Conservation (phyloP, 192 early-diverging fungal genomes). For the Coemansia sp. region DNA sequence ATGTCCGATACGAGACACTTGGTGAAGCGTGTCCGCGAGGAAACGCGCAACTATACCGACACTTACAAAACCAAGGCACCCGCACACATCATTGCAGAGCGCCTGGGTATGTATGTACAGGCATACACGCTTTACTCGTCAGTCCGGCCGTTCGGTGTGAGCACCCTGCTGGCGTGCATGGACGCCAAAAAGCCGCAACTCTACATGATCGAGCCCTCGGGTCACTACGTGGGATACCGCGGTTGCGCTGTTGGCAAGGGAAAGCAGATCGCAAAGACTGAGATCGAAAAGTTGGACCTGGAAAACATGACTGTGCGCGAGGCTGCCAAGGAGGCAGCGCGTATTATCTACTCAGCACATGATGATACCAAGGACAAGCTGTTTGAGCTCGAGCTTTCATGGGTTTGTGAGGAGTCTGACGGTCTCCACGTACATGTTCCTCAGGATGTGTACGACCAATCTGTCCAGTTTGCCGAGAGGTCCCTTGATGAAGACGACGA, state of each 20-base stretch:
- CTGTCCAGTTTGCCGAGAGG: slow-evolving; percentile 55
- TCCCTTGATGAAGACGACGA: slow-evolving; percentile 43
- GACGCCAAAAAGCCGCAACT: slow-evolving; percentile 82
- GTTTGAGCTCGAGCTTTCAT: slow-evolving; percentile 97
- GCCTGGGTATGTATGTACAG: slow-evolving; percentile 88
- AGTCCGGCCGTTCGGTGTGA: slow-evolving; percentile 91
- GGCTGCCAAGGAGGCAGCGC: slow-evolving; percentile 90
- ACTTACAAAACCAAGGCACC: slow-evolving; percentile 81
- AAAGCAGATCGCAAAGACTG: slow-evolving; percentile 96
- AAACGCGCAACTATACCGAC: slow-evolving; percentile 85
- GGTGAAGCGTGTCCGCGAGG: slow-evolving; percentile 86
- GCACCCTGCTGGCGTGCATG: slow-evolving; percentile 78
- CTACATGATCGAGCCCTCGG: slow-evolving; percentile 96
- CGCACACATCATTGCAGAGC: slow-evolving; percentile 90
- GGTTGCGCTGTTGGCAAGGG: slow-evolving; percentile 96
- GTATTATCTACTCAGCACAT: slow-evolving; percentile 93
- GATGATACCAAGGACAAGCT: slow-evolving; percentile 99
- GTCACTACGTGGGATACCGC: slow-evolving; percentile 95
- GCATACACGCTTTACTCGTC: slow-evolving; percentile 97
- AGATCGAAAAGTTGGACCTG: slow-evolving; percentile 95
- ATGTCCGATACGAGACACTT: slow-evolving; percentile 90
- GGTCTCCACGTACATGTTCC: slow-evolving; percentile 84
- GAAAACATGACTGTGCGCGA: slow-evolving; percentile 71
- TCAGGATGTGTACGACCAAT: slow-evolving; percentile 80
- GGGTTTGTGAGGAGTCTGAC: slow-evolving; percentile 85